Base-by-base conservation (phyloP, 31 red algal species). In the Asparagopsis taxiformis region DNA sequence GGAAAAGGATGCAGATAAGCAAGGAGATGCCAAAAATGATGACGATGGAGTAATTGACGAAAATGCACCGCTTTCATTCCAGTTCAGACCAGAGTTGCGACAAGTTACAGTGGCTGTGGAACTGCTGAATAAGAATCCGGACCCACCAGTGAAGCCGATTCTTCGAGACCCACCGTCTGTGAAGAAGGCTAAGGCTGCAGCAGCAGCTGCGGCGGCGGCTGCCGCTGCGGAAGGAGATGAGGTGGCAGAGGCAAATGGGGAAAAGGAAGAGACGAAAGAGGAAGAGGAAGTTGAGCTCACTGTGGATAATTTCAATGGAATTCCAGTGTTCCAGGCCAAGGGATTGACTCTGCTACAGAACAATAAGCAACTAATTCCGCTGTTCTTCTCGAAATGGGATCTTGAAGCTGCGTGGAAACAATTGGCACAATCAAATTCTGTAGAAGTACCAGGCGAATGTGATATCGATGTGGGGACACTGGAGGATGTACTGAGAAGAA, bases 291-390 rank as follows among this genome's bases (percentile, higher is more conserved):
- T 69, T 21, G 96, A 95, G 56, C 82, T 99, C 32, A 95, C 96
- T 20, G 91, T 95, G 15, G 96, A 99, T 32, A 99, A 99, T 52
- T 99, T 99, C 46, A 99, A 95, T 59, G 96, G 96, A 11, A 99
- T 99, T 77, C 96, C 96, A 8, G 74, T 99, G 62, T 99, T 99
- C 62, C 96, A 99, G 72, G 96, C 96, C 8, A 95, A 92, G 62
- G 96, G 96, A 3, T 46, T 99, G 30, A 99, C 96, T 24, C 75
- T 99, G 15, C 55, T 99, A 16, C 96, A 92, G 41, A 88, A 90
- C 68, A 82, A 90, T 59, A 79, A 89, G 71, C 96, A 95, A 53
- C 65, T 86, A 20, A 87, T 99, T 56, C 96, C 96, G 22, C 92
- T 99, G 22, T 99, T 99, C 77, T 99, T 94, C 79, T 90, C 91